phyloP scores from a whole-genome alignment of 768 basidiomycete species.

The Rhodotorula toruloides region DNA sequence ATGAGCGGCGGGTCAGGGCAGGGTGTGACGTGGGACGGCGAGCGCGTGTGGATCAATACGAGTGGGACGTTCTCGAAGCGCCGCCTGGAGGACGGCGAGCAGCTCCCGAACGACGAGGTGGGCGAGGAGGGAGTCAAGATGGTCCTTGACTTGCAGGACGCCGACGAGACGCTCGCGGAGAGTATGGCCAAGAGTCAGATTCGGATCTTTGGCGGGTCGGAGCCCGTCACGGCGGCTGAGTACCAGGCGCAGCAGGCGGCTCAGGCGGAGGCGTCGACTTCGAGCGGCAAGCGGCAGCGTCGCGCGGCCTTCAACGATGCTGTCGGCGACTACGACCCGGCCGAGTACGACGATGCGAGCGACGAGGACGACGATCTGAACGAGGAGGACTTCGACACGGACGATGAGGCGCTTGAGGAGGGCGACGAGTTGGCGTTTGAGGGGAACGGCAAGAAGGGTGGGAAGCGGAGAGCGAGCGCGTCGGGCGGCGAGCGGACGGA shows the following conservation, averaged over 20 bases:
- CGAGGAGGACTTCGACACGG: conserved; percentile 46
- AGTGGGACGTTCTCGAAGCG: conserved; percentile 85
- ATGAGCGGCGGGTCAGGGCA: conserved; percentile 76
- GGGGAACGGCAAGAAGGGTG: conserved; percentile 26
- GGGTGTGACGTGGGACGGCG: conserved; percentile 94
- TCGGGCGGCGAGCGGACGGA: conserved; percentile 20
- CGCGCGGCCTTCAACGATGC: conserved; percentile 43
- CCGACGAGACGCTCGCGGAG: conserved; percentile 72
- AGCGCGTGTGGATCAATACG: conserved; percentile 96
- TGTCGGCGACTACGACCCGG: conserved; percentile 46
- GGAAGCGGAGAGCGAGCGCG: not conserved
- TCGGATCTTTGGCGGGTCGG: conserved; percentile 74
- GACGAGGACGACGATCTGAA: conserved; percentile 40
- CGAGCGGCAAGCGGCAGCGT: conserved; percentile 21
- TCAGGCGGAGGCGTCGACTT: conserved; percentile 2
- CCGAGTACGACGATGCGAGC: conserved; percentile 43
- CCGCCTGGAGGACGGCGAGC: conserved; percentile 48
- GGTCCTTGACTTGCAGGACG: conserved; percentile 95
- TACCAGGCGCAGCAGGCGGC: conserved; percentile 35
- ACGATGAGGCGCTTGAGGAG: conserved; percentile 46
- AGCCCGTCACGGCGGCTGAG: conserved; percentile 53
- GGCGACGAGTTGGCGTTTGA: conserved; percentile 42
- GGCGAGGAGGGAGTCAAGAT: conserved; percentile 89
- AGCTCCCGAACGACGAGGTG: conserved; percentile 50
- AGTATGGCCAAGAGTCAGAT: conserved; percentile 74